These are phyloP conservation scores for Penicillium samsonianum DNA, from an alignment of 495 filamentous ascomycete species.

Conservation along the genomic window DNA sequence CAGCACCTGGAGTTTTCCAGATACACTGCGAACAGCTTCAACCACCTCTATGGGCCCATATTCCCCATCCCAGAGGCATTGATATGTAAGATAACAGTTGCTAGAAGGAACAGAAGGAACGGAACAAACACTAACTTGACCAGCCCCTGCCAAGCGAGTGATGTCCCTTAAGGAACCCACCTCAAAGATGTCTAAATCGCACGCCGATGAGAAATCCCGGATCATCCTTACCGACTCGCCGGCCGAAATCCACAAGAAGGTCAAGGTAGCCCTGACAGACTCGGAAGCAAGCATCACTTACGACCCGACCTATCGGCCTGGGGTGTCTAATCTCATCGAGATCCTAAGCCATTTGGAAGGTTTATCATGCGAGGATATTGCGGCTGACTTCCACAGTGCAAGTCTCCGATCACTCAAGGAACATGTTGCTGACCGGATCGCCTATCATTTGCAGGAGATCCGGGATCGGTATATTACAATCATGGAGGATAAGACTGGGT, in stretches of 20 bases:
- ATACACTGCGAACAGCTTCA: slow-evolving; percentile 81
- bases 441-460: slow-evolving; percentile 54
- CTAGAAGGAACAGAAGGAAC: not conserved
- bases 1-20: slow-evolving; percentile 94
- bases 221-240: slow-evolving; percentile 77
- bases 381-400: slow-evolving; percentile 47
- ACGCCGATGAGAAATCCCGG: slow-evolving; percentile 64
- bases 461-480: slow-evolving; percentile 62
- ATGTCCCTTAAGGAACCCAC: slow-evolving; percentile 81
- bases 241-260: slow-evolving; percentile 61
- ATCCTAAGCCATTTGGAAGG: slow-evolving; percentile 68
- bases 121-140: slow-evolving; percentile 8
- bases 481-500: slow-evolving; percentile 47
- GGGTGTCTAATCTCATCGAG: slow-evolving; percentile 82
- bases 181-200: slow-evolving; percentile 93
- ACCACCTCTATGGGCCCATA: slow-evolving; percentile 65
- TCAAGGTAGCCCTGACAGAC: slow-evolving; percentile 79
- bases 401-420: slow-evolving; percentile 67
- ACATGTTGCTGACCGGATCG: slow-evolving; percentile 56
- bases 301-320: slow-evolving; percentile 69
- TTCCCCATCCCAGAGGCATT: slow-evolving; percentile 71
- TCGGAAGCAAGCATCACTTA: slow-evolving; percentile 62
- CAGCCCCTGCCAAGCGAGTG: slow-evolving; percentile 75
- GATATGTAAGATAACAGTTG: slow-evolving; percentile 60
- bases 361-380: slow-evolving; percentile 56